phyloP scores from a whole-genome alignment of 2,329 filamentous ascomycete genomes.

The Xylariaceae sp. region DNA sequence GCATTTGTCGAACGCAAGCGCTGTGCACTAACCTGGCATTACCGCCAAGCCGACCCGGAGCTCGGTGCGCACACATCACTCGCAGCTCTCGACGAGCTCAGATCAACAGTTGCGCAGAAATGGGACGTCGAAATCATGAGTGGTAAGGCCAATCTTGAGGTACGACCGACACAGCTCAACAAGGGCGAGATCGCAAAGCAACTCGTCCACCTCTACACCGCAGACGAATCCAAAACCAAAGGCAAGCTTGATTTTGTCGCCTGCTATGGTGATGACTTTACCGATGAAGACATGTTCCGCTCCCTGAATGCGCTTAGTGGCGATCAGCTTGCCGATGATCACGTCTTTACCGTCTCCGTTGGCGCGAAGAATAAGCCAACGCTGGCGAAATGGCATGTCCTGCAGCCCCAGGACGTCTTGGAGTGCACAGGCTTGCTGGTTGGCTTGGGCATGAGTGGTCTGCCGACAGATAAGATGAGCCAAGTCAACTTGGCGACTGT shows the following conservation, averaged over 20 bases:
- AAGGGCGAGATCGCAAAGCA: constrained; percentile 92
- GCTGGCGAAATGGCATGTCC: constrained; percentile 80
- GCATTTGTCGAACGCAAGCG: constrained; percentile 93
- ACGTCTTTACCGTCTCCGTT: constrained; percentile 86
- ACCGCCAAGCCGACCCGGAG: constrained; percentile 83
- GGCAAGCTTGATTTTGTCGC: constrained; percentile 74
- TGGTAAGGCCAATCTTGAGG: constrained; percentile 94
- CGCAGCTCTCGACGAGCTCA: constrained; percentile 76
- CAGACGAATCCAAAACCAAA: constrained; percentile 30
- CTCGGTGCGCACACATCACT: constrained; percentile 73
- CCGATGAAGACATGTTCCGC: constrained; percentile 95
- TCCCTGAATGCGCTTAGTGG: constrained; percentile 59
- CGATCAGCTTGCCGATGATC: constrained; percentile 52
- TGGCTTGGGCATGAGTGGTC: constrained; percentile 37
- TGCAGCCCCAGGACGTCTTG: constrained; percentile 85
- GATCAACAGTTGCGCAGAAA: constrained; percentile 66
- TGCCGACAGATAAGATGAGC: constrained; percentile 39
- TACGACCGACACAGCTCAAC: constrained; percentile 95
- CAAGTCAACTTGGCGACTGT: constrained; percentile 54
- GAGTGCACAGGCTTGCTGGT: constrained; percentile 56
- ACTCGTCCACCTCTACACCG: constrained; percentile 68
- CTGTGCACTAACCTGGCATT: constrained; percentile 95
- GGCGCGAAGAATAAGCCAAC: constrained; percentile 91
- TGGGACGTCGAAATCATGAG: constrained; percentile 96
- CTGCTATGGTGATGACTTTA: constrained; percentile 92